These are phyloP conservation scores for Citrus medica DNA, from an alignment of 345 rosid species.

Conservation along the genomic window DNA sequence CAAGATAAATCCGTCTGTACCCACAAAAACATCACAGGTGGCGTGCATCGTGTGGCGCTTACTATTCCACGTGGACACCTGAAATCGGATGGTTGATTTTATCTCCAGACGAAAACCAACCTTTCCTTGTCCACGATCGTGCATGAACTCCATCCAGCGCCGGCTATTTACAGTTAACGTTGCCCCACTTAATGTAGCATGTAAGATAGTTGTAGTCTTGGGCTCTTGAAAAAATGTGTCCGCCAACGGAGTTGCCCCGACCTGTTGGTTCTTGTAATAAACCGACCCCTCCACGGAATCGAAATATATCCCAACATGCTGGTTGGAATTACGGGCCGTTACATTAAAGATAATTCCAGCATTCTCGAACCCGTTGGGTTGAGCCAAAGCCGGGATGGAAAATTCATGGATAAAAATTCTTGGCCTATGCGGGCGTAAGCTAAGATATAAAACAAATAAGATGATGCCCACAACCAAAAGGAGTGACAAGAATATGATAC, in stretches of 20 bases:
- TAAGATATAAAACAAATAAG: constrained; percentile 67
- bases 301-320: constrained; percentile 56
- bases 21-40: constrained; percentile 52
- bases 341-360: constrained; percentile 54
- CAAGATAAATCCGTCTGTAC: constrained; percentile 61
- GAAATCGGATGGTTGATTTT: constrained; percentile 50
- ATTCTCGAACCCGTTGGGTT: constrained; percentile 47
- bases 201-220: constrained; percentile 53
- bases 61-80: constrained; percentile 65
- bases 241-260: constrained; percentile 47
- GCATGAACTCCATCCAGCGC: constrained; percentile 59
- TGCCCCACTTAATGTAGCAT: constrained; percentile 51
- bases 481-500: constrained; percentile 48
- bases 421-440: constrained; percentile 88
- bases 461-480: constrained; percentile 46
- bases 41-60: constrained; percentile 65
- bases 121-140: constrained; percentile 55
- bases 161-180: constrained; percentile 47
- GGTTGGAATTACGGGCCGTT: constrained; percentile 73
- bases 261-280: constrained; percentile 51
- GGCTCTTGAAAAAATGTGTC: constrained; percentile 60
- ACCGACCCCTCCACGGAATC: constrained; percentile 50
- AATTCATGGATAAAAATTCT: constrained; percentile 49
- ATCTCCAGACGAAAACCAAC: constrained; percentile 62
- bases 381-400: constrained; percentile 45